Conservation (phyloP, 2,329 filamentous ascomycete species). For the Emergomyces pasteurianus region DNA sequence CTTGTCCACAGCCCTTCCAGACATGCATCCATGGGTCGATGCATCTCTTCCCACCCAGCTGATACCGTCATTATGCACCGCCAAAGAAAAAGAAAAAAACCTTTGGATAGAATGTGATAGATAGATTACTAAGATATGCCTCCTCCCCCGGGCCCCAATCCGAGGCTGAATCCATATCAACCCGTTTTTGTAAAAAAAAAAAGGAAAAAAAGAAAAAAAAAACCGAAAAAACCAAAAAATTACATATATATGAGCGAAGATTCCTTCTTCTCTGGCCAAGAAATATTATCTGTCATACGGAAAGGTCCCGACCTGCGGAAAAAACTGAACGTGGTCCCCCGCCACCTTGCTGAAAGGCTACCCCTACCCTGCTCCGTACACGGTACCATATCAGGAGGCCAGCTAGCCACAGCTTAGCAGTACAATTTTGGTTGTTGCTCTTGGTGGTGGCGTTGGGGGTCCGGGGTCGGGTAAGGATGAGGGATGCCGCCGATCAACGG, state of each 20-base stretch:
- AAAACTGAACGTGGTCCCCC: too few species aligned
- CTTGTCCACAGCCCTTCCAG: too few species aligned
- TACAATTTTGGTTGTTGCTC: not conserved
- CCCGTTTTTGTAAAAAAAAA: not conserved
- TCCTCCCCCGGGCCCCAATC: too few species aligned
- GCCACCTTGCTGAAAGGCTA: too few species aligned
- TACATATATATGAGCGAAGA: too few species aligned
- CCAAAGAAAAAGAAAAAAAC: too few species aligned
- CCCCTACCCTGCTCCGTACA: not conserved
- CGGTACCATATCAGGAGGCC: not conserved
- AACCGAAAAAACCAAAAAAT: not conserved
- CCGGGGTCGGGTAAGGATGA: fast-evolving
- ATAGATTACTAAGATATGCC: too few species aligned
- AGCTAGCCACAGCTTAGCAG: not conserved
- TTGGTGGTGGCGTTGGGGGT: not conserved
- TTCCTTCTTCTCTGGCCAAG: not conserved
- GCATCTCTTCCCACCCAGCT: not conserved
- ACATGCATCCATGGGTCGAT: too few species aligned
- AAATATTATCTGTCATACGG: not conserved
- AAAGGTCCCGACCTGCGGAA: not conserved
- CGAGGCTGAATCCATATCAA: not conserved
- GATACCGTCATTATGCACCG: not conserved
- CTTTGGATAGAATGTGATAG: not conserved
- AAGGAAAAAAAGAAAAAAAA: not conserved
- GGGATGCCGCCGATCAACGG: too few species aligned